Evolutionary conservation across 805 yeast genomes (phyloP), one percentile per base, ranked within the genome.

Genomic region (Schwanniomyces vanrijiae): DNA sequence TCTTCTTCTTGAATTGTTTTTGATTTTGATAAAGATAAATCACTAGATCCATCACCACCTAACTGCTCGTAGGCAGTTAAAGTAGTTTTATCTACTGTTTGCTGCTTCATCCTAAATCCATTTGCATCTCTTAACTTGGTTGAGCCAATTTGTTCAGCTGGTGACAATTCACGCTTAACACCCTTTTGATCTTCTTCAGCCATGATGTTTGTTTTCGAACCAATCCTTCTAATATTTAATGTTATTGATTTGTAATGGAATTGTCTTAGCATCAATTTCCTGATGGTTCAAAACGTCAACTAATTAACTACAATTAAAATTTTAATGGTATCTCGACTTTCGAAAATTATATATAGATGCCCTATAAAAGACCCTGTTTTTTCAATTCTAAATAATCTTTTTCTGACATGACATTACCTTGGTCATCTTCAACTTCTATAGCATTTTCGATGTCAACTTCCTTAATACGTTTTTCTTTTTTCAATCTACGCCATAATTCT

Each of bases 391-490:
- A 76, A 64, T 88, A 92, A 37, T 89, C 91, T 55, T 82, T 81
- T 55, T 83, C 85, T 28, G 86, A 80, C 95, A 92, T 86, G 13
- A 89, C 96, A 60, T 94, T 92, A 9, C 98, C 99, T 14, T 89
- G 90, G 1, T 81, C 86, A 60, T 94, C 98, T 62, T 92, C 98
- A 29, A 91, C 87, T 64, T 94, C 96, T 10, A 85, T 76, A 1
- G 82, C 80, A 44, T 75, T 72, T 52, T 84, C 87, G 40, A 58
- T 61, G 44, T 75, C 71, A 20, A 69, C 69, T 26, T 73, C 71
- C 43, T 64, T 65, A 8, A 62, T 54, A 37, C 77, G 61, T 4
- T 59, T 54, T 41, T 71, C 70, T 42, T 61, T 56, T 46, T 69
- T 69, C 8, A 84, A 50, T 22, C 66, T 68, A 2, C 71, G 69